Base-by-base conservation (phyloP, 345 rosid species). In the Aquilaria sinensis region DNA sequence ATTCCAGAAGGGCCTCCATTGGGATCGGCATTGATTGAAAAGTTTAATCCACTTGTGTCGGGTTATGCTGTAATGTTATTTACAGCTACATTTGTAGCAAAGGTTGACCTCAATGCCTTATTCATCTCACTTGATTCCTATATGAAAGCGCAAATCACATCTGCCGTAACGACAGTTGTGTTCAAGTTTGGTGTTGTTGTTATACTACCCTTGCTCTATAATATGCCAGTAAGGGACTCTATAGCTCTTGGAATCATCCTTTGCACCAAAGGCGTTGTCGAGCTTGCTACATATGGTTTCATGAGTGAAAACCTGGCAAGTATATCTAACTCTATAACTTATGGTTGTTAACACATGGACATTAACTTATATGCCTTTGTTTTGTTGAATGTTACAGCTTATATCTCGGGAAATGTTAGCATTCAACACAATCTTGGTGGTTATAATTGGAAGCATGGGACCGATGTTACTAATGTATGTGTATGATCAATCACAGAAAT, bases 1-100 rank as follows among this genome's bases (percentile, higher is more conserved):
- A 63, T 79, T 5, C 83, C 86, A 0, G 53, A 70, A 2, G 86
- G 83, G 0, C 80, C 83, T 1, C 83, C 83, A 0, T 14, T 82
- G 30, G 83, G 80, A 15, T 76, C 83, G 9, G 16, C 68, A 1
- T 47, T 82, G 50, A 61, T 63, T 1, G 70, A 63, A 2, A 82
- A 50, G 46, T 58, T 79, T 5, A 76, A 72, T 10, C 3, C 66
- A 16, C 33, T 82, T 30, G 62, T 67, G 5, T 16, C 29, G 29
- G 78, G 74, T 5, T 49, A 76, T 5, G 32, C 79, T 10, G 51
- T 74, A 34, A 76, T 76, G 0, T 60, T 80, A 53, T 77, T 71
- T 41, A 70, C 71, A 13, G 58, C 74, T 7, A 63, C 68, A 3
- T 23, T 58, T 9, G 15, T 48, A 10, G 43, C 46, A 60, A 70